Percentiles rank a stretch among this genome's conserved stretches.
These are phyloP conservation scores for Parasarocladium wereldwijsianum DNA, from an alignment of 2,329 filamentous ascomycete genomes.

Conservation along the genomic window DNA sequence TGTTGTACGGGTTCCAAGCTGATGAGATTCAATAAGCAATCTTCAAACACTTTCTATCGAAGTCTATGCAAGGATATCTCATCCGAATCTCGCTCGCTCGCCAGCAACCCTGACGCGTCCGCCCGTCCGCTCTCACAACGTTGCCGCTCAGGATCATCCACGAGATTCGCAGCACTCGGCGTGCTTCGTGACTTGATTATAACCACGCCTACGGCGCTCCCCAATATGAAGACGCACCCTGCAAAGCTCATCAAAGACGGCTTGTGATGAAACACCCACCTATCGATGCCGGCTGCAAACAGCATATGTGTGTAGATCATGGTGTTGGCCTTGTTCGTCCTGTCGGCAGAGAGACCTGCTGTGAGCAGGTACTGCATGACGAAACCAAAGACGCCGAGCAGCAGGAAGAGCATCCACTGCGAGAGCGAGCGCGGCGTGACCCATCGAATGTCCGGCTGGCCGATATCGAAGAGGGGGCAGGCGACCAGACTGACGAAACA, in stretches of 20 bases:
- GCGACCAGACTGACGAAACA: conserved; percentile 44
- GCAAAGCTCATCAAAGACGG: conserved; percentile 34
- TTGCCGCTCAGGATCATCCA: conserved; percentile 19
- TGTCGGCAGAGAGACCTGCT: conserved; percentile 57
- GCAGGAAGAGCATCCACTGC: conserved; percentile 53
- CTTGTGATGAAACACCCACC: conserved; percentile 33
- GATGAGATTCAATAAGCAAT: no score
- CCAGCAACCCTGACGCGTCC: conserved; percentile 26
- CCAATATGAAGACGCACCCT: conserved; percentile 37
- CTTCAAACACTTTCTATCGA: no score
- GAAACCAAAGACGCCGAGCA: conserved; percentile 63
- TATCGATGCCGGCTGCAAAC: conserved; percentile 37
- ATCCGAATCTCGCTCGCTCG: conserved; percentile 4
- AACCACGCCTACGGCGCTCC: conserved; percentile 35
- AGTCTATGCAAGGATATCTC: conserved; percentile 7
- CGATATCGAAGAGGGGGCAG: conserved; percentile 27
- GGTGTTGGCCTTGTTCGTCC: conserved; percentile 40
- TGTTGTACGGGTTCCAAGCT: no score
- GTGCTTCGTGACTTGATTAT: conserved; percentile 31
- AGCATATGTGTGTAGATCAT: conserved; percentile 46
- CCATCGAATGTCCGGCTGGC: conserved; percentile 30
- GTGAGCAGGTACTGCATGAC: conserved; percentile 79
- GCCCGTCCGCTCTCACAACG: conserved; percentile 14
- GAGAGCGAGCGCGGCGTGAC: conserved; percentile 22
- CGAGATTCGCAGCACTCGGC: conserved; percentile 7